These are phyloP conservation scores for Yamagishiella unicocca DNA, from an alignment of 139 green algal species.

Conservation along the genomic window DNA sequence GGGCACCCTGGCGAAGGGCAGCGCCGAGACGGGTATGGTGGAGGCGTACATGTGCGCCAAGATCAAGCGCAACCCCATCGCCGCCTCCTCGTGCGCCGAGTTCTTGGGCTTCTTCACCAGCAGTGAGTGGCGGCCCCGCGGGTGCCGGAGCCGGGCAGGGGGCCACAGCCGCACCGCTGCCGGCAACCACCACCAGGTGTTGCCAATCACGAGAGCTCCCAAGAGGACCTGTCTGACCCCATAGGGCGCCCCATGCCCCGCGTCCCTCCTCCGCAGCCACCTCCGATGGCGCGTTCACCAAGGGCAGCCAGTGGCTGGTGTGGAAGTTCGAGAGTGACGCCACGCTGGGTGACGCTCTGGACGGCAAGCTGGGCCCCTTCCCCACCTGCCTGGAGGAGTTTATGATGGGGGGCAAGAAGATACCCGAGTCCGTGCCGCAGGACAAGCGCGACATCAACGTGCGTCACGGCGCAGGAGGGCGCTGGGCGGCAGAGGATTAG, in stretches of 20 bases:
- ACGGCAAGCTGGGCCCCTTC: conserved; percentile 79
- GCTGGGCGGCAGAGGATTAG: no score
- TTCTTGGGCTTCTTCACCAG: conserved; percentile 73
- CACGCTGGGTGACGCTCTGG: conserved; percentile 85
- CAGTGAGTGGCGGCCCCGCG: no score
- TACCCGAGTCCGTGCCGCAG: conserved; percentile 7
- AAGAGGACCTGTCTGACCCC: no score
- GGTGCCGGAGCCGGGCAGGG: no score
- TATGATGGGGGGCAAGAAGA: conserved; percentile 53
- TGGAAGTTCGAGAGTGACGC: conserved; percentile 94
- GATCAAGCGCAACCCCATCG: conserved; percentile 73
- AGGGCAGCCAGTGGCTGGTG: conserved; percentile 90
- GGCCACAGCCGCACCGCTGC: no score
- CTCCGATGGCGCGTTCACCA: conserved; percentile 72
- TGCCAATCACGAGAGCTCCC: no score
- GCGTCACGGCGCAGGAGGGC: background rate
- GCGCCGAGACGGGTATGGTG: conserved; percentile 81
- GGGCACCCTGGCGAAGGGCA: conserved; percentile 90
- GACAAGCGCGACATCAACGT: conserved; percentile 46
- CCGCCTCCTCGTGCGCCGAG: conserved; percentile 55
- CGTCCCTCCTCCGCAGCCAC: conserved; percentile 31
- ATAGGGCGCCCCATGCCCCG: no score
- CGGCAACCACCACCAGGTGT: no score
- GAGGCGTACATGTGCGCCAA: conserved; percentile 91
- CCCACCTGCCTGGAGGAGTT: conserved; percentile 76